Percentiles rank a stretch among this genome's conserved stretches.
These are phyloP conservation scores for Trichaptum fuscoviolaceum DNA, from an alignment of 768 basidiomycete genomes.

Conservation along the genomic window DNA sequence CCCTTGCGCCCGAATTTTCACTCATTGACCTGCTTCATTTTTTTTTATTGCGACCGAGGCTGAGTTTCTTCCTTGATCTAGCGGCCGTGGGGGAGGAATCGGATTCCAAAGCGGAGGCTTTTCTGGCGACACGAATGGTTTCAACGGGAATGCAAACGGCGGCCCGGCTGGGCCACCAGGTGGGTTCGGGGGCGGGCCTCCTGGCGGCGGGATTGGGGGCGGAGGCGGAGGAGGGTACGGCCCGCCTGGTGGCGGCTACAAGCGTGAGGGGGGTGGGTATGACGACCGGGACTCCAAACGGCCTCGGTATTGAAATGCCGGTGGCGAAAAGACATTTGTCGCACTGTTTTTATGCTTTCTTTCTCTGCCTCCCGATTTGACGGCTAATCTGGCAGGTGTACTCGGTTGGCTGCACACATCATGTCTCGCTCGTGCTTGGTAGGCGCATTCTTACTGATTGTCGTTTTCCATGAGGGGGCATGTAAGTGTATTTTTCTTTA, in stretches of 20 bases:
- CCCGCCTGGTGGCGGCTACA: conserved; percentile 63
- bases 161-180: conserved; percentile 24
- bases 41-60: not conserved
- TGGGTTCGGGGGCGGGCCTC: conserved; percentile 24
- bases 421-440: not conserved
- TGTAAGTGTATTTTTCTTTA: conserved; percentile 1
- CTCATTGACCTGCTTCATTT: not conserved
- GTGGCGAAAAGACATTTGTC: not conserved
- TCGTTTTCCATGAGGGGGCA: conserved; percentile 1
- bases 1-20: not conserved
- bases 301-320: conserved; percentile 53
- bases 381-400: not conserved
- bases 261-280: conserved; percentile 72
- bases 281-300: conserved; percentile 82
- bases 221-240: conserved; percentile 26
- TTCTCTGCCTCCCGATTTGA: too few species aligned
- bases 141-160: conserved; percentile 20
- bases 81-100: conserved; percentile 18
- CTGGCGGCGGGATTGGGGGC: conserved; percentile 38
- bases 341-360: not conserved
- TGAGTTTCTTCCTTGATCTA: conserved; percentile 2
- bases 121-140: conserved; percentile 42
- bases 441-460: not conserved
- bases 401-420: not conserved
- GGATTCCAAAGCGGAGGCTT: conserved; percentile 19